These are phyloP conservation scores for Thuidium tamariscinum DNA, from an alignment of 225 moss, liverwort and hornwort species.

Conservation along the genomic window DNA sequence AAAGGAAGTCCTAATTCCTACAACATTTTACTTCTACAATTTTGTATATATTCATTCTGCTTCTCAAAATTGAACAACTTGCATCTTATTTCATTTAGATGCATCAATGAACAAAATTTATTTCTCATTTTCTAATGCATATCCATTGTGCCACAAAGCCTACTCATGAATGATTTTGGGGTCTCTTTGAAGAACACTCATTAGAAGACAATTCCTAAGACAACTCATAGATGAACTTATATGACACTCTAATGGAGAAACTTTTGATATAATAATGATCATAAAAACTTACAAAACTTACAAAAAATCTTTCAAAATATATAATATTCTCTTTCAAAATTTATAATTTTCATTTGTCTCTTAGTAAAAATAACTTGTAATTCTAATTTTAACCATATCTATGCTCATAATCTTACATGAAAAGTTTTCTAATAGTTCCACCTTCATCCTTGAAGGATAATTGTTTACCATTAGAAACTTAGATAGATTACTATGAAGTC, in stretches of 20 bases:
- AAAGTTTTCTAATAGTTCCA: neutral
- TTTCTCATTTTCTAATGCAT: neutral
- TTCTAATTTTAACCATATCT: neutral
- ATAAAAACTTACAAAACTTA: neutral
- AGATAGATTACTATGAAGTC: neutral
- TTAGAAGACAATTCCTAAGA: neutral
- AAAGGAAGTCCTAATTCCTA: neutral
- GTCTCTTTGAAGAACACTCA: neutral
- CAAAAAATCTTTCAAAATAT: neutral
- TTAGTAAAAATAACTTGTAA: too few species aligned
- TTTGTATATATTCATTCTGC: too few species aligned
- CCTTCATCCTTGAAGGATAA: fast-evolving
- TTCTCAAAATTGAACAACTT: neutral
- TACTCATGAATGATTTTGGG: neutral
- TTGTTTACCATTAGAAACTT: neutral
- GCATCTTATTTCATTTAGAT: neutral
- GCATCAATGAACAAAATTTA: too few species aligned
- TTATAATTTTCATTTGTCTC: neutral
- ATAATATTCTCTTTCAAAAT: neutral
- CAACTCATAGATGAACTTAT: neutral
- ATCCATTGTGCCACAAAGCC: too few species aligned
- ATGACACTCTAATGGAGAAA: neutral
- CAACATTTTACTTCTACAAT: neutral
- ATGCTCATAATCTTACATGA: neutral
- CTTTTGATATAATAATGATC: neutral